Base-by-base conservation (phyloP, 768 basidiomycete species). In the Symmetrospora coprosmae region DNA sequence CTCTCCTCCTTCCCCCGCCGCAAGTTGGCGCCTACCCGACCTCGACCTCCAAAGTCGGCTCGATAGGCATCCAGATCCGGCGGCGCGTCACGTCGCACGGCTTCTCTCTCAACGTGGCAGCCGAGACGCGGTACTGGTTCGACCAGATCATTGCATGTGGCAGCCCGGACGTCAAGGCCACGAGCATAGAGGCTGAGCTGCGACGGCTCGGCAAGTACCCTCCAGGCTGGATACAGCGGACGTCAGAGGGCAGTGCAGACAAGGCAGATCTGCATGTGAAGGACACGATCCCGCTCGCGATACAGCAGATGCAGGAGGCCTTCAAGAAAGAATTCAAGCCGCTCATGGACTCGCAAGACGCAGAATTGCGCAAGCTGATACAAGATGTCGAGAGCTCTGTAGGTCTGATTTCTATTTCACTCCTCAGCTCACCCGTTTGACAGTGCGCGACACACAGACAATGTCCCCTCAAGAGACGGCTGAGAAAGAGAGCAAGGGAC, bases 51-150 rank as follows among this genome's bases (percentile, higher is more conserved):
- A 99, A 97, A 73, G 77, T 99, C 66, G 88, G 81, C 17, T 97
- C 92, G 68, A 92, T 99, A 51, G 94, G 94, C 41, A 88, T 99
- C 51, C 90, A 96, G 72, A 83, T 97, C 53, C 82, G 90, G 58
- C 91, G 96, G 70, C 80, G 92, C 41, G 78, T 99, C 56, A 92
- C 94, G 41, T 85, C 83, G 25, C 94, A 99, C 71, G 94, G 94
- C 1, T 94, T 99, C 73, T 81, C 90, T 1, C 74, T 96, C 70
- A 99, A 99, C 72, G 76, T 96, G 61, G 87, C 88, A 0, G 73
- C 72, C 28, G 84, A 94, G 64, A 88, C 89, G 3, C 70, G 82
- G 25, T 64, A 74, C 23, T 97, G 92, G 92, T 96, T 99, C 70
- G 77, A 85, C 67, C 75, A 79, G 59, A 79, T 97, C 50, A 81